phyloP scores from a whole-genome alignment of 129 eudicot genomes.

The Tagetes erecta region DNA sequence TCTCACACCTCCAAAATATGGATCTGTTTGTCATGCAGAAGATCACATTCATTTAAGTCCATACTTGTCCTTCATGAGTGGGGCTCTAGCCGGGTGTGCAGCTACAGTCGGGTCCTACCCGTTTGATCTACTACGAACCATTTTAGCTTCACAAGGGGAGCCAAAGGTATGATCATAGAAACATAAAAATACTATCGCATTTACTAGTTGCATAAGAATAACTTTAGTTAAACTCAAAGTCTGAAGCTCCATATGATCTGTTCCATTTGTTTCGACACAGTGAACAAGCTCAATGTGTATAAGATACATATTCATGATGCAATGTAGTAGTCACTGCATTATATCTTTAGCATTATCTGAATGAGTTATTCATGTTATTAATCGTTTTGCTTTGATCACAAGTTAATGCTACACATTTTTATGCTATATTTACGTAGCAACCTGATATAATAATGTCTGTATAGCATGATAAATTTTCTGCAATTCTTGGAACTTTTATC shows the following conservation, averaged over 20 bases:
- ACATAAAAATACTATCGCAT: background rate
- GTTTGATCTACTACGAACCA: slow-evolving; percentile 76
- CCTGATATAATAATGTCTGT: background rate
- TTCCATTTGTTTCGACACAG: background rate
- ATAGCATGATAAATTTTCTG: background rate
- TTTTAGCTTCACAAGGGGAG: slow-evolving; percentile 95
- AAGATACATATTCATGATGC: background rate
- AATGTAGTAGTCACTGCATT: background rate
- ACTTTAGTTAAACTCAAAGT: background rate
- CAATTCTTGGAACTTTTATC: background rate
- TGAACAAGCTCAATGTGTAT: slow-evolving; percentile 12
- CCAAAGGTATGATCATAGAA: slow-evolving; percentile 58
- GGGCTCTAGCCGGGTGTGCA: slow-evolving; percentile 87
- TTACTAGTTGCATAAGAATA: background rate
- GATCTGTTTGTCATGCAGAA: slow-evolving; percentile 52
- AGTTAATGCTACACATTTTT: background rate
- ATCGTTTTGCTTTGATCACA: background rate
- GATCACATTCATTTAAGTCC: slow-evolving; percentile 81
- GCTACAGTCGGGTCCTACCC: slow-evolving; percentile 92
- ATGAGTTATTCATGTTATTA: background rate
- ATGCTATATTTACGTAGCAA: background rate
- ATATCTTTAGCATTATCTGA: background rate
- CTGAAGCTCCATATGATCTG: background rate
- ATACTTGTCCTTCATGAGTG: slow-evolving; percentile 75
- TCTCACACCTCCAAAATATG: slow-evolving; percentile 23